Base-by-base conservation (phyloP, 208 protist genomes). In the Acanthamoeba lenticulata region DNA sequence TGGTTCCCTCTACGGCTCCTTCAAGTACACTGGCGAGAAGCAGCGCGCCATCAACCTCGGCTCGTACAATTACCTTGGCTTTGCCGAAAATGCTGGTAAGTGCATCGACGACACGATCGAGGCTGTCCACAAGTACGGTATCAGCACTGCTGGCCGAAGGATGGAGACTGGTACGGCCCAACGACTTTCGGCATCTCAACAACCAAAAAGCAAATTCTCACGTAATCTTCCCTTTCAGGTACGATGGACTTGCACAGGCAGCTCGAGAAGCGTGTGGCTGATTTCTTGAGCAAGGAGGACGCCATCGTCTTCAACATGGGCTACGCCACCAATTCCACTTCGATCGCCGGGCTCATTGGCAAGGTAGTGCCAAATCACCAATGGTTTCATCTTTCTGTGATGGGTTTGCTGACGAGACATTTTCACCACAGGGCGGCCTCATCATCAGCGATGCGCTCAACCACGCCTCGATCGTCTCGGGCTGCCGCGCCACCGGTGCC, bases 51-150 rank as follows among this genome's bases (percentile, higher is more conserved):
- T 99, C 55, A 99, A 99, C 96, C 95, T 99, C 32, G 98, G 97
- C 29, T 99, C 98, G 29, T 99, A 99, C 97, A 99, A 99, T 97
- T 99, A 99, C 97, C 97, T 99, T 0, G 99, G 99, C 62, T 99
- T 99, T 96, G 99, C 98, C 5, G 97, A 99, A 72, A 98, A 98
- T 94, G 96, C 97, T 36, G 97, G 97, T 49, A 96, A 95, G 83
- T 97, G 98, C 88, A 98, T 97, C 17, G 97, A 98, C 55, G 92
- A 97, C 19, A 97, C 98, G 19, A 92, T 98, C 7, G 97, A 98
- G 45, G 94, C 94, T n/a, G 86, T 99, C 29, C 95, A 98, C 29
- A 94, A 96, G 29, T 98, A 97, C 94, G 98, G 98, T 79, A 49
- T 97, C 72, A 96, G 97, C 29, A 95, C 96, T 19, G 98, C 96